Base-by-base conservation (phyloP, 371 early-diverging fungal genomes). In the Sporodiniella umbellata region DNA sequence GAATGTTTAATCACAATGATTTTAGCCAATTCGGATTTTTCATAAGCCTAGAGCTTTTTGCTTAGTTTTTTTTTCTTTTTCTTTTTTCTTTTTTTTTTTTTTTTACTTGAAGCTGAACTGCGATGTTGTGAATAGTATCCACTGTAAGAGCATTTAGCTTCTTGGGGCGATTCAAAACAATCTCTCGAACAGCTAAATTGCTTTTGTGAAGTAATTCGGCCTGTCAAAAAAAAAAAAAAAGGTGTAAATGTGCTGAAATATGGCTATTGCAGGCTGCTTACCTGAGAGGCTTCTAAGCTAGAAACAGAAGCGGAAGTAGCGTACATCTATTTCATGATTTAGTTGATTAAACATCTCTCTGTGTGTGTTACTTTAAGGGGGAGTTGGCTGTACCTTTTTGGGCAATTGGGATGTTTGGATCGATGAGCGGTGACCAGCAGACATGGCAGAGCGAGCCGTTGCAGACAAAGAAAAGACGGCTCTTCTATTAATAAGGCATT, bases 91-190 rank as follows among this genome's bases (percentile, higher is more conserved):
- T 8, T 4, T 23, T 0, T 10, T 10, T 19, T 40, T 7, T 30
- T 18, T 54, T 30, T 66, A 87, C 92, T 74, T 85, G 71, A 28
- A 97, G 79, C 64, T 94, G 87, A 18, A 89, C 88, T 19, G 74
- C 72, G 54, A 96, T 92, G 53, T 75, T 70, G 44, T 86, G 71
- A 44, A 98, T 81, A 98, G 97, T 97, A 46, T 76, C 69, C 52
- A 86, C 62, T 64, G 86, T 93, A 44, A 98, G 80, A 17, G 96
- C 89, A 66, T 98, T 96, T 23, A 92, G 71, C 17, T 86, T 88
- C 53, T 82, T 77, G 17, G 95, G 96, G 21, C 97, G 79, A 70
- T 96, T 95, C 51, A 97, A 81, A 25, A 94, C 73, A 50, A 95
- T 76, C 21, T 86, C 70, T 45, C 94, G 85, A 37, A 28, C 30